Conservation (phyloP, 192 early-diverging fungal species). For the Haplosporangium gracile region DNA sequence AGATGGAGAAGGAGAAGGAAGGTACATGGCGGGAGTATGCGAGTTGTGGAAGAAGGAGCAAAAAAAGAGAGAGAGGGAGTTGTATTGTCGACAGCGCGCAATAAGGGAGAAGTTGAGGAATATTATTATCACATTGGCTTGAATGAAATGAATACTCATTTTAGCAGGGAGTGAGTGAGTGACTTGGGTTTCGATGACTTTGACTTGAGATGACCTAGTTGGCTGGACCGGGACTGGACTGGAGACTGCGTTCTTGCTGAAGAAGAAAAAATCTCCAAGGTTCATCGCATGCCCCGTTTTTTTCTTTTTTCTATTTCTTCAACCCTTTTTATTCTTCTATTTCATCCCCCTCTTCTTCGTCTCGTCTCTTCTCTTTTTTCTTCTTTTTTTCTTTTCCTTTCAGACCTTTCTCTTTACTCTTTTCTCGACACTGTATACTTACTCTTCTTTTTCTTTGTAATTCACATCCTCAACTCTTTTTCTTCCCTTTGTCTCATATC, state of each 20-base stretch:
- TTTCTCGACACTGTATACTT: not conserved
- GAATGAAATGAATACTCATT: too few species aligned
- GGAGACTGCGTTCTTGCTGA: not conserved
- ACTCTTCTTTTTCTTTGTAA: not conserved
- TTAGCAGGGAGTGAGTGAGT: too few species aligned
- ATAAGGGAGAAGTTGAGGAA: too few species aligned
- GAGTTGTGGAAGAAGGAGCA: too few species aligned
- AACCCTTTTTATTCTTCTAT: not conserved
- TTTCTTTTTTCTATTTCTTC: not conserved
- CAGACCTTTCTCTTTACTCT: not conserved
- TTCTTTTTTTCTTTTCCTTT: not conserved
- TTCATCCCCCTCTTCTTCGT: not conserved
- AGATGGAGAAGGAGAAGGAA: not conserved
- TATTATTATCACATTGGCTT: too few species aligned
- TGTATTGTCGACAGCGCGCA: too few species aligned
- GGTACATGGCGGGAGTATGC: too few species aligned
- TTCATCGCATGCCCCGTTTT: not conserved
- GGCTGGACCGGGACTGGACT: too few species aligned
- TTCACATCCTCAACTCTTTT: not conserved
- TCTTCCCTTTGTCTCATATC: not conserved
- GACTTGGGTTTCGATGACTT: too few species aligned
- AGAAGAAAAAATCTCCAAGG: slow-evolving; percentile 8
- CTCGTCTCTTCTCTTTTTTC: not conserved
- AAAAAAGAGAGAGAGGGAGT: too few species aligned
- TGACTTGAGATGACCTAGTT: too few species aligned